Base-by-base conservation (phyloP, 192 early-diverging fungal genomes). In the Coemansia sp. region DNA sequence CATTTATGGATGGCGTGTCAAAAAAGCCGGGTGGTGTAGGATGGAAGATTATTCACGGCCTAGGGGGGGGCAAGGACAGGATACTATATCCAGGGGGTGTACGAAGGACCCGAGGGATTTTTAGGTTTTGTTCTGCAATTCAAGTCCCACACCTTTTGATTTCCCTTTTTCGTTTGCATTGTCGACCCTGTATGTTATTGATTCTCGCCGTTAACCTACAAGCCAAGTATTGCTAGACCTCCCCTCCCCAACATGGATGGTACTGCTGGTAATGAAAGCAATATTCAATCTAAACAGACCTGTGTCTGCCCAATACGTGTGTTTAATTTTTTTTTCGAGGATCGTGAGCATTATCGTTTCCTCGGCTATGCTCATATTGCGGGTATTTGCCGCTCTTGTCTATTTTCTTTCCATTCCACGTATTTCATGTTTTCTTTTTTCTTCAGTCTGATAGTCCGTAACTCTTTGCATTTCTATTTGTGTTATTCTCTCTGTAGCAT, bases 341-440 rank as follows among this genome's bases (percentile, higher is more conserved):
- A 53, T 53, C 50, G 20, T 53, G 20, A 53, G 25, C 50, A 32
- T 32, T 53, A 53, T 53, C 50, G 9, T 32, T 53, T 32, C 23
- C 25, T 53, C 50, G 50, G 20, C 50, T 9, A 53, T 25, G 50
- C 50, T 53, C 50, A 53, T 53, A 53, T 53, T 53, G 50, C 50
- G 50, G 25, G 50, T 53, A 53, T 53, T 53, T 53, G 50, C 50
- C 25, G 19, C 22, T 53, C 50, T 22, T 22, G 19, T 25, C 50
- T 25, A 53, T 53, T 53, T 25, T 53, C 50, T 25, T 25, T 53
- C 13, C 50, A 53, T 53, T 53, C 20, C 50, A 32, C 50, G 50
- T 53, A 53, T 10, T 53, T 25, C 14, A 22, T 53, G 50, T 9
- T 22, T 53, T 53, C 20, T 32, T 53, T 19, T 32, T 53, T 29